A percentile compares a stretch with the other conserved stretches of the same genome.
Conservation (phyloP, 495 filamentous ascomycete genomes). For the Hamigera avellanea region DNA sequence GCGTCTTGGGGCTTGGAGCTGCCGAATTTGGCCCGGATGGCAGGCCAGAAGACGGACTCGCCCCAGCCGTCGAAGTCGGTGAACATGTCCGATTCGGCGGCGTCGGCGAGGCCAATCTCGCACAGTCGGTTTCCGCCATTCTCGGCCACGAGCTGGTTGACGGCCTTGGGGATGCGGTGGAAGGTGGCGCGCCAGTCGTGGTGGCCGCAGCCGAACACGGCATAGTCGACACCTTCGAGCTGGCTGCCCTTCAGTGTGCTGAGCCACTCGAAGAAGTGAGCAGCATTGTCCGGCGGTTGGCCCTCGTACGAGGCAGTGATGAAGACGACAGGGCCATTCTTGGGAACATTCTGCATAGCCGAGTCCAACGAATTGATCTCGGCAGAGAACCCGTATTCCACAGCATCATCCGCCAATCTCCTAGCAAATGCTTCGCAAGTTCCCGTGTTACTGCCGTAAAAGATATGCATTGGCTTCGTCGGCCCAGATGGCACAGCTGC, state of each 20-base stretch:
- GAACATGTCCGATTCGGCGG: slow-evolving; percentile 52
- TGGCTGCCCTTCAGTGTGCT: slow-evolving; percentile 35
- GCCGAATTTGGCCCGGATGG: slow-evolving; percentile 37
- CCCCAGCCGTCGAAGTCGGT: slow-evolving; percentile 63
- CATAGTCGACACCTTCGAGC: slow-evolving; percentile 44
- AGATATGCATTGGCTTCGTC: slow-evolving; percentile 46
- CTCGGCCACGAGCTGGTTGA: slow-evolving; percentile 40
- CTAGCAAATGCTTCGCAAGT: slow-evolving; percentile 64
- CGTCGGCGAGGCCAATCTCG: slow-evolving; percentile 47
- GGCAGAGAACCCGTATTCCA: slow-evolving; percentile 44
- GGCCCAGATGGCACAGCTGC: slow-evolving; percentile 7
- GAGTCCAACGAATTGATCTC: slow-evolving; percentile 47
- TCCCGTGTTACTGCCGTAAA: slow-evolving; percentile 64
- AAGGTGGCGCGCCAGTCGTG: slow-evolving; percentile 61
- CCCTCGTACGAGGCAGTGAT: slow-evolving; percentile 67
- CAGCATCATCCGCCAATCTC: slow-evolving; percentile 46
- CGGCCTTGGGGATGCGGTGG: slow-evolving; percentile 55
- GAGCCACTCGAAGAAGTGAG: slow-evolving; percentile 57
- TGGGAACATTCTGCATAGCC: slow-evolving; percentile 49
- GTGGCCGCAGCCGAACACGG: slow-evolving; percentile 45
- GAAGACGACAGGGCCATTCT: slow-evolving; percentile 49
- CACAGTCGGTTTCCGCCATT: slow-evolving; percentile 44
- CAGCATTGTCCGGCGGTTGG: slow-evolving; percentile 62
- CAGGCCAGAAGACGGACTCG: slow-evolving; percentile 53
- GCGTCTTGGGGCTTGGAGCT: slow-evolving; percentile 16